phyloP scores from a whole-genome alignment of 805 yeast genomes.

The Candida broadrunensis region DNA sequence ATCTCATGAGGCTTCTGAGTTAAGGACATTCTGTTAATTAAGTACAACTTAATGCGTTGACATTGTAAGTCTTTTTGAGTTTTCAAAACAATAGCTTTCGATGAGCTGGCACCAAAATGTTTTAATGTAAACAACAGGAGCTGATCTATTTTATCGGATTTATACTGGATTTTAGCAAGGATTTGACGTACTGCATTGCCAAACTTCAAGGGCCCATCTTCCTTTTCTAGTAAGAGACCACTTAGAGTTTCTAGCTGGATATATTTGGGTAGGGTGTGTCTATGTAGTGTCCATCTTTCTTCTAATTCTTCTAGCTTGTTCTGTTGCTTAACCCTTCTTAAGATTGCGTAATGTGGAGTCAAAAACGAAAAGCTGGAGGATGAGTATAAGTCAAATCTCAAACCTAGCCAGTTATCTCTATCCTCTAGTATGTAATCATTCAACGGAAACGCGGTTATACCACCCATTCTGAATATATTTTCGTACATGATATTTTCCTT shows the following conservation, averaged over 20 bases:
- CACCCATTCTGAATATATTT: conserved; percentile 46
- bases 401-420: conserved; percentile 37
- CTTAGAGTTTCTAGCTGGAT: conserved; percentile 20
- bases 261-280: conserved; percentile 35
- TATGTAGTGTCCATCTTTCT: conserved; percentile 26
- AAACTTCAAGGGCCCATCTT: conserved; percentile 16
- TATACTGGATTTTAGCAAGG: conserved; percentile 25
- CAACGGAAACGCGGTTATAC: conserved; percentile 51
- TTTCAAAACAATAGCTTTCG: conserved; percentile 7
- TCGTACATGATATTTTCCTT: conserved; percentile 40
- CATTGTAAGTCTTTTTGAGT: conserved; percentile 25
- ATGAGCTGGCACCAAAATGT: conserved; percentile 5
- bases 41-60: conserved; percentile 11
- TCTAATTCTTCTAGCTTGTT: conserved; percentile 5
- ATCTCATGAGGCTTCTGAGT: conserved; percentile 8
- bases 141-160: conserved; percentile 25
- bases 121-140: conserved; percentile 8
- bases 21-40: conserved; percentile 1
- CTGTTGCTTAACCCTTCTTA: conserved; percentile 13
- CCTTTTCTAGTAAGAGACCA: conserved; percentile 5
- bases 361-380: conserved; percentile 19
- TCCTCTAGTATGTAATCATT: conserved; percentile 29
- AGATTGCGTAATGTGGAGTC: conserved; percentile 48
- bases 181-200: conserved; percentile 18
- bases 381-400: conserved; percentile 47